phyloP scores from a whole-genome alignment of 495 filamentous ascomycete genomes.

The Barbatosphaeria neglecta region DNA sequence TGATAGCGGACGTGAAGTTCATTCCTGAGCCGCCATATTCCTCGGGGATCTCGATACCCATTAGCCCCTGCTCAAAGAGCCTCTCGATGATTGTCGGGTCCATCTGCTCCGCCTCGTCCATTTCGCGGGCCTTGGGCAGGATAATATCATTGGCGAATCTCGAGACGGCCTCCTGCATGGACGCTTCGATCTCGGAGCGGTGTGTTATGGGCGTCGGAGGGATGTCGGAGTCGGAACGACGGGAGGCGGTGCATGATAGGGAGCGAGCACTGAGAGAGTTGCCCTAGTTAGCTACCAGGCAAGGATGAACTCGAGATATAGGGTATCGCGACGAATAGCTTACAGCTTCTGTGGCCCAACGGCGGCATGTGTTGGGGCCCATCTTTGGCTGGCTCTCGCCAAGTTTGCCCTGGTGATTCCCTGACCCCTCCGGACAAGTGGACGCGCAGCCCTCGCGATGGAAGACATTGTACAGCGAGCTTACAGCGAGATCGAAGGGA shows the following conservation, averaged over 20 bases:
- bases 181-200: conserved; percentile 76
- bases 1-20: conserved; percentile 95
- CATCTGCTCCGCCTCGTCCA: conserved; percentile 97
- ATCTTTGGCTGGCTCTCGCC: conserved; percentile 13
- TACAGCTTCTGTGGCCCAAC: conserved; percentile 14
- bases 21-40: conserved; percentile 93
- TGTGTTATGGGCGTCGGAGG: conserved; percentile 89
- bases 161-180: conserved; percentile 81
- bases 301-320: too few species aligned
- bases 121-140: conserved; percentile 84
- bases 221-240: conserved; percentile 52
- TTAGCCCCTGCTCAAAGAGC: conserved; percentile 93
- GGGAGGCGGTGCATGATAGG: conserved; percentile 57
- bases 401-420: conserved; percentile 17
- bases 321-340: conserved; percentile 2
- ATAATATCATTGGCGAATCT: conserved; percentile 86
- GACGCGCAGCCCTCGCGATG: conserved; percentile 54
- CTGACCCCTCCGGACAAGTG: conserved; percentile 46
- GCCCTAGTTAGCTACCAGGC: neutral
- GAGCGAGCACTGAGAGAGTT: conserved; percentile 40
- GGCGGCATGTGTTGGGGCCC: conserved; percentile 3
- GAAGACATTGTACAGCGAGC: conserved; percentile 61
- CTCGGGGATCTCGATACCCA: conserved; percentile 96
- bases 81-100: conserved; percentile 78
- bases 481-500: too few species aligned